Evolutionary conservation across 805 yeast genomes (phyloP).

Genomic region (Saccharomycopsis amapae): DNA sequence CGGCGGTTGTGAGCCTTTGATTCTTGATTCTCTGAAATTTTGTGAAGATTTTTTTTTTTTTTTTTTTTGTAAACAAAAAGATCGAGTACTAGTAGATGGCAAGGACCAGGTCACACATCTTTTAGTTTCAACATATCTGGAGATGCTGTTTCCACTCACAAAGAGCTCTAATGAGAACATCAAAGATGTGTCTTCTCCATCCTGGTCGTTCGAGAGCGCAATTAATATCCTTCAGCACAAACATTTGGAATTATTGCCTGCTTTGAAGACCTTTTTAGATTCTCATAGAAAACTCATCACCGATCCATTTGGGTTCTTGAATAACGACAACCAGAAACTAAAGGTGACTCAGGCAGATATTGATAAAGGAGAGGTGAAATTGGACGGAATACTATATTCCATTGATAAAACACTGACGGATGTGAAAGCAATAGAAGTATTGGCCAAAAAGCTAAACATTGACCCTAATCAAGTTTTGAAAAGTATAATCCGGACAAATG

Average conservation of each 20-base stretch:
- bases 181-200: constrained; percentile 5
- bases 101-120: too few species aligned
- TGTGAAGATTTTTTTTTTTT: too few species aligned
- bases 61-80: too few species aligned
- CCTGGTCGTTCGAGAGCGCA: constrained; percentile 20
- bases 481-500: constrained; percentile 35
- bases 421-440: constrained; percentile 6
- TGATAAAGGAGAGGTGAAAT: constrained; percentile 1
- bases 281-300: constrained; percentile 1
- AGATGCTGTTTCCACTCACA: neutral
- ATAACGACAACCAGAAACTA: neutral
- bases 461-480: constrained; percentile 43
- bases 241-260: constrained; percentile 6
- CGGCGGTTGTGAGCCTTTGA: too few species aligned
- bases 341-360: constrained; percentile 1
- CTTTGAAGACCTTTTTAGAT: constrained; percentile 9
- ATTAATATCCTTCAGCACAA: constrained; percentile 10
- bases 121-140: neutral
- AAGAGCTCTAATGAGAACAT: neutral
- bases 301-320: constrained; percentile 8
- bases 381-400: neutral
- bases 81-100: too few species aligned
- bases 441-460: constrained; percentile 32
- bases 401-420: neutral
- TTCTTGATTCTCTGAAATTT: too few species aligned